Evolutionary conservation across 495 filamentous ascomycete genomes (phyloP).

Genomic region (Tuber umbilicatum): DNA sequence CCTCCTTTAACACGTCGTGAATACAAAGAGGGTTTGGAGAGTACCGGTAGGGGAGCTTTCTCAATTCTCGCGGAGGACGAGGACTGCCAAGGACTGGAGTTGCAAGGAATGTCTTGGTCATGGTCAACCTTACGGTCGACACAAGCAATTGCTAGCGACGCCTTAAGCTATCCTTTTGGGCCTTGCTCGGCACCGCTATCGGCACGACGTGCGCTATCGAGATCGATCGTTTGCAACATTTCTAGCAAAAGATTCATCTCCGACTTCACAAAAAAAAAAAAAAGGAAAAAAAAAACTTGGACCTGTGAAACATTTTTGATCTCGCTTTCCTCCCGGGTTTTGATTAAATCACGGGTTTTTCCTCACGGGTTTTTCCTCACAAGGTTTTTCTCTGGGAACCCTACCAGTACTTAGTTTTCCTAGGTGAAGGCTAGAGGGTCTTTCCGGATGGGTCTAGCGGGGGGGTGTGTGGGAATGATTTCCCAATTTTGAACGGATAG

Average conservation of each 20-base stretch:
- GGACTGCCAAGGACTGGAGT: neutral
- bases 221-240: neutral
- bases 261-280: neutral
- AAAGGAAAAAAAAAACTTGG: neutral
- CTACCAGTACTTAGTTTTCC: neutral
- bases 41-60: neutral
- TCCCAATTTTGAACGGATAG: neutral
- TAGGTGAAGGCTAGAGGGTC: neutral
- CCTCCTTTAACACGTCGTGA: neutral
- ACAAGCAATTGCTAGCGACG: slow-evolving; percentile 2
- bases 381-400: too few relatives aligned
- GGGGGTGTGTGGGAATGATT: neutral
- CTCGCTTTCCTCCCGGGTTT: neutral
- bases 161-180: neutral
- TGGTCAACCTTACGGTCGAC: neutral
- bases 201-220: neutral
- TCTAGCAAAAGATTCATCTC: neutral
- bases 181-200: neutral
- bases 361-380: neutral
- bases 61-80: neutral
- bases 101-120: neutral
- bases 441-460: neutral
- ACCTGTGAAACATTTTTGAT: neutral
- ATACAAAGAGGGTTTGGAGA: neutral
- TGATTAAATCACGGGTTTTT: neutral